Evolutionary conservation across 257 asterid genomes (phyloP).

Genomic region (Jacaranda copaia): DNA sequence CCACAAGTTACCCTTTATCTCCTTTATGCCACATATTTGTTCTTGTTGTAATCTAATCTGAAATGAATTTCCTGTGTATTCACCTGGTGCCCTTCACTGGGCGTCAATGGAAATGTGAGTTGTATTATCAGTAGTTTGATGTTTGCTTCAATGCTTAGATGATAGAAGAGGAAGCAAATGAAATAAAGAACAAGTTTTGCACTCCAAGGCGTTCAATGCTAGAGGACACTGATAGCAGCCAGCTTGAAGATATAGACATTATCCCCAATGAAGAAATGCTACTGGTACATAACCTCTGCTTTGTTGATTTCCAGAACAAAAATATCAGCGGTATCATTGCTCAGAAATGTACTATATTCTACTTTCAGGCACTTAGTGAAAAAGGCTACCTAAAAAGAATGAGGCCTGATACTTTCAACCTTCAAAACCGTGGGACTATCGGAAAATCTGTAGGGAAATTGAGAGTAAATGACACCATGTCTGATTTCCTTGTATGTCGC

Average conservation of each 20-base stretch:
- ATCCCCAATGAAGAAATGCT: constrained; percentile 96
- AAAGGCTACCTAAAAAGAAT: constrained; percentile 96
- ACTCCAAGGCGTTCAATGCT: constrained; percentile 90
- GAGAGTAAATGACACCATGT: constrained; percentile 89
- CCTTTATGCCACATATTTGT: neutral
- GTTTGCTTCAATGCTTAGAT: constrained; percentile 48
- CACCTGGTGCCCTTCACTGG: neutral
- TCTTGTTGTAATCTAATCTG: constrained; percentile 7
- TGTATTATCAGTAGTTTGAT: constrained; percentile 2
- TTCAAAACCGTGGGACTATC: constrained; percentile 92
- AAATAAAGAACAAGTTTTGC: constrained; percentile 82
- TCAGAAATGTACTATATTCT: constrained; percentile 29
- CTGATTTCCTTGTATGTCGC: constrained; percentile 93
- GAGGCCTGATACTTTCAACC: constrained; percentile 94
- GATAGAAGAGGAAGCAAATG: constrained; percentile 87
- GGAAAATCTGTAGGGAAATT: constrained; percentile 98
- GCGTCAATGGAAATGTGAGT: constrained; percentile 6
- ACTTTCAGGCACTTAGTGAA: constrained; percentile 90
- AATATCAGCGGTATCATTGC: constrained; percentile 27
- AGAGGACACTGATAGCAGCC: constrained; percentile 85
- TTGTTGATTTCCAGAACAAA: constrained; percentile 25
- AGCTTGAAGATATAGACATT: constrained; percentile 88
- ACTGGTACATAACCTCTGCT: constrained; percentile 58
- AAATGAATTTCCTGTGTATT: constrained; percentile 10
- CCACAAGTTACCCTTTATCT: neutral